A percentile compares a stretch with the other conserved stretches of the same genome.
These are phyloP conservation scores for Phytopythium chamaehyphon DNA, from an alignment of 352 stramenopile genomes.

Conservation along the genomic window DNA sequence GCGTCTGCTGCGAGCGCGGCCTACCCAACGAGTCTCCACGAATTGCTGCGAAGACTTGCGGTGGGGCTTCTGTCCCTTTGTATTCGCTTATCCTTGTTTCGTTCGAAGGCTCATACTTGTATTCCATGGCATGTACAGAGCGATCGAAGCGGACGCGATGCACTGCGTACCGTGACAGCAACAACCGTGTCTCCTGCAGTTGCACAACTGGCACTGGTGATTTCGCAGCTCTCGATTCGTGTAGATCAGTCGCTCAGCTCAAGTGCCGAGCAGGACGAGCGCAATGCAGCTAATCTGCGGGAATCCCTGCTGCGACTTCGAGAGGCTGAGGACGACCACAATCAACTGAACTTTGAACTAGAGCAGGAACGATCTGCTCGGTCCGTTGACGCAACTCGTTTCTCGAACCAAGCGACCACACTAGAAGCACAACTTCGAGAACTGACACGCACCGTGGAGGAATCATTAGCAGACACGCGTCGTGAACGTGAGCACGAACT, in stretches of 20 bases:
- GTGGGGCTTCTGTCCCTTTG: slow-evolving; percentile 8
- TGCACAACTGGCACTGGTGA: slow-evolving; percentile 26
- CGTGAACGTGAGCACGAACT: slow-evolving; percentile 44
- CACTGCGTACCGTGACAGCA: slow-evolving; percentile 29
- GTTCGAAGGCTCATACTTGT: background rate
- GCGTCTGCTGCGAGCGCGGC: slow-evolving; percentile 11
- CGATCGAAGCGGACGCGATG: slow-evolving; percentile 34
- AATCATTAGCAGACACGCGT: slow-evolving; percentile 27
- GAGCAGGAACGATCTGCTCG: slow-evolving; percentile 28
- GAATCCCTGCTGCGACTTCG: slow-evolving; percentile 53
- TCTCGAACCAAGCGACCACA: slow-evolving; percentile 23
- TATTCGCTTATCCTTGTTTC: background rate
- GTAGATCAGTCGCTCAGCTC: slow-evolving; percentile 35
- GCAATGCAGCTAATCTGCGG: slow-evolving; percentile 18
- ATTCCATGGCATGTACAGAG: slow-evolving; percentile 13
- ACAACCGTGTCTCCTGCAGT: slow-evolving; percentile 35
- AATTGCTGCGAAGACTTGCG: slow-evolving; percentile 18
- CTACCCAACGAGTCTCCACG: slow-evolving; percentile 31
- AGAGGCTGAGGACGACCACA: slow-evolving; percentile 57
- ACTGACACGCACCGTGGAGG: slow-evolving; percentile 28
- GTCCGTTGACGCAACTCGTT: slow-evolving; percentile 19
- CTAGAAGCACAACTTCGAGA: slow-evolving; percentile 48
- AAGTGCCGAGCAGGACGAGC: slow-evolving; percentile 56
- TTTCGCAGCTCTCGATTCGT: slow-evolving; percentile 38
- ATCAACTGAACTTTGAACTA: slow-evolving; percentile 62